Conservation (phyloP, 805 yeast genomes). For the Kazachstania taianensis region DNA sequence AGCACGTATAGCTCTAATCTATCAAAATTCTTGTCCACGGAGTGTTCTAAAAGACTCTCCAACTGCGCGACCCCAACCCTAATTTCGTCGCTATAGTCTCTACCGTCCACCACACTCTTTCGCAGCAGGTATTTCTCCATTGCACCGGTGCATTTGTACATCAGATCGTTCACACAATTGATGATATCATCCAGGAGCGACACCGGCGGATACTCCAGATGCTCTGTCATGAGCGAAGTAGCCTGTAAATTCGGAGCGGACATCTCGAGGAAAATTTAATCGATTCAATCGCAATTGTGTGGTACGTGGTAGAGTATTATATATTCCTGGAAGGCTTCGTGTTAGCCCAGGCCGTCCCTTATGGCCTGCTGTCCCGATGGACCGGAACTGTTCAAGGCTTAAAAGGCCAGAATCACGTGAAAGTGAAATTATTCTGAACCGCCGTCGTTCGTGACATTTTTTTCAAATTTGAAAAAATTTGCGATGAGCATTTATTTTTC, state of each 20-base stretch:
- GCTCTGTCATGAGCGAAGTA: slow-evolving; percentile 64
- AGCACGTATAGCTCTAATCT: slow-evolving; percentile 73
- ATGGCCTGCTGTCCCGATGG: no score
- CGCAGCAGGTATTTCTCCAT: slow-evolving; percentile 52
- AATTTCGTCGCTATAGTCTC: slow-evolving; percentile 41
- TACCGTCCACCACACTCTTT: slow-evolving; percentile 13
- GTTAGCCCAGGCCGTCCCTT: no score
- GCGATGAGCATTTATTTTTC: no score
- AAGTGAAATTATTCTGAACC: no score
- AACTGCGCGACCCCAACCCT: slow-evolving; percentile 70
- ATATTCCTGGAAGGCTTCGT: no score
- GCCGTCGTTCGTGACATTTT: no score
- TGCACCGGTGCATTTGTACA: slow-evolving; percentile 74
- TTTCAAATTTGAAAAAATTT: no score
- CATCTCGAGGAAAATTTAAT: no score
- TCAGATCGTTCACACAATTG: slow-evolving; percentile 73
- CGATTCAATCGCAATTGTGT: no score
- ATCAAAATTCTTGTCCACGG: slow-evolving; percentile 76
- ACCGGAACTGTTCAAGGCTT: no score
- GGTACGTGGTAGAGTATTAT: no score
- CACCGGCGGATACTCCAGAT: slow-evolving; percentile 75
- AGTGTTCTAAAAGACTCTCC: slow-evolving; percentile 63
- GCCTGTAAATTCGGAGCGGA: slow-evolving; percentile 31
- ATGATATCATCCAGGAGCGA: slow-evolving; percentile 78
- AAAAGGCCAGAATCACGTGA: no score